Evolutionary conservation across 495 filamentous ascomycete genomes (phyloP).

Genomic region (Penicillium robsamsonii): DNA sequence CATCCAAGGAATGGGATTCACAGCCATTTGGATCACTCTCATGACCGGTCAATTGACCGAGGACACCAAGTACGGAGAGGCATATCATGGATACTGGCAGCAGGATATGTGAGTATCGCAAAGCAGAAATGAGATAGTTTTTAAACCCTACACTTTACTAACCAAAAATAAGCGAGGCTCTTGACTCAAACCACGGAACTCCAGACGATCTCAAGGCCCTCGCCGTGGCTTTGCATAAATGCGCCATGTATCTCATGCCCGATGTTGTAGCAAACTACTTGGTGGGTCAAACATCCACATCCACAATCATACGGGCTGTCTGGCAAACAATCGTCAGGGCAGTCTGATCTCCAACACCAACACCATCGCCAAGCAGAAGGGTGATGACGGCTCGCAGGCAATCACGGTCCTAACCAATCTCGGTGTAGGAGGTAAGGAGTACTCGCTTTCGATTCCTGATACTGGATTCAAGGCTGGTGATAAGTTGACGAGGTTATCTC

Average conservation of each 20-base stretch:
- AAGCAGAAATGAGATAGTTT: too few species aligned
- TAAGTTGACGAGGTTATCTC: constrained; percentile 42
- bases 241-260: constrained; percentile 73
- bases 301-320: too few species aligned
- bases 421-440: constrained; percentile 45
- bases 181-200: constrained; percentile 67
- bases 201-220: constrained; percentile 62
- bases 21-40: constrained; percentile 80
- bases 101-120: constrained; percentile 51
- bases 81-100: constrained; percentile 79
- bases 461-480: constrained; percentile 38
- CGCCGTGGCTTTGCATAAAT: constrained; percentile 56
- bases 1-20: constrained; percentile 76
- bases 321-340: too few species aligned
- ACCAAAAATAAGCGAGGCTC: constrained; percentile 37
- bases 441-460: constrained; percentile 45
- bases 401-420: constrained; percentile 61
- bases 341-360: too few species aligned
- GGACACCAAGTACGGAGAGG: constrained; percentile 49
- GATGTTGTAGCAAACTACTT: constrained; percentile 80
- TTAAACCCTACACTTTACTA: neutral
- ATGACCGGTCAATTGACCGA: constrained; percentile 60
- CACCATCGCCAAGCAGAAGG: constrained; percentile 68
- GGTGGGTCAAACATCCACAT: constrained; percentile 29
- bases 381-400: constrained; percentile 50